Evolutionary conservation across 108 stramenopile species (phyloP).

Genomic region (Stephanodiscus triporus): DNA sequence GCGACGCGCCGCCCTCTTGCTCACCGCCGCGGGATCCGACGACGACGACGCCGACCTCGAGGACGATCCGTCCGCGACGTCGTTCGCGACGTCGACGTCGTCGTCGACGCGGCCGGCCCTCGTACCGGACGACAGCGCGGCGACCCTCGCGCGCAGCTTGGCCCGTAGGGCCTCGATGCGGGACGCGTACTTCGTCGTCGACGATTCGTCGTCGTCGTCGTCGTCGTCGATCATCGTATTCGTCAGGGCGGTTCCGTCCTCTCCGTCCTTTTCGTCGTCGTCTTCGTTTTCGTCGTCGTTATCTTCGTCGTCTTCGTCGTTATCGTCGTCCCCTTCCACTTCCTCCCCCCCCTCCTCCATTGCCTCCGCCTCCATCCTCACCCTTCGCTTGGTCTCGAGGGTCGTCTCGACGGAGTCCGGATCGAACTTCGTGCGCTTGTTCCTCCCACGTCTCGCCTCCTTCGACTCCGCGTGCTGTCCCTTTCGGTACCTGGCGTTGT

Average conservation of each 20-base stretch:
- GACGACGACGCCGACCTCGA: slow-evolving; percentile 42
- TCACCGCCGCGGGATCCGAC: slow-evolving; percentile 46
- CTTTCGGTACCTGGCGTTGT: slow-evolving; percentile 72
- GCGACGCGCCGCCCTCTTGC: slow-evolving; percentile 86
- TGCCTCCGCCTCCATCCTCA: slow-evolving; percentile 52
- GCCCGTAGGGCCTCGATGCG: slow-evolving; percentile 84
- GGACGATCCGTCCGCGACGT: background rate
- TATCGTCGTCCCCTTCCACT: slow-evolving; percentile 34
- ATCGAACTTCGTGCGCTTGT: slow-evolving; percentile 80
- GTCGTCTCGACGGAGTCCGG: slow-evolving; percentile 70
- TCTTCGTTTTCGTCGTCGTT: slow-evolving; percentile 19
- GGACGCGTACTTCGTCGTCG: slow-evolving; percentile 46
- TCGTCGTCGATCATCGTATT: too few species aligned
- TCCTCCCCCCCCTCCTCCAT: slow-evolving; percentile 38
- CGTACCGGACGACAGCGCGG: slow-evolving; percentile 23
- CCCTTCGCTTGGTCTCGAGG: slow-evolving; percentile 66
- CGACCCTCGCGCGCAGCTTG: slow-evolving; percentile 81
- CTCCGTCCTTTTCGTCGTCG: slow-evolving; percentile 26
- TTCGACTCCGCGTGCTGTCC: slow-evolving; percentile 78
- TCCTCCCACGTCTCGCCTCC: slow-evolving; percentile 63
- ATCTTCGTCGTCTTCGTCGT: slow-evolving; percentile 20
- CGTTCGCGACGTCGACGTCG: slow-evolving; percentile 8
- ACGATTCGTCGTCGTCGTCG: slow-evolving; percentile 5
- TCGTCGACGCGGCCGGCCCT: background rate
- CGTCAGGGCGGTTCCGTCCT: slow-evolving; percentile 25